phyloP scores from a whole-genome alignment of 73 alveolate species.

The Chromera velia region DNA sequence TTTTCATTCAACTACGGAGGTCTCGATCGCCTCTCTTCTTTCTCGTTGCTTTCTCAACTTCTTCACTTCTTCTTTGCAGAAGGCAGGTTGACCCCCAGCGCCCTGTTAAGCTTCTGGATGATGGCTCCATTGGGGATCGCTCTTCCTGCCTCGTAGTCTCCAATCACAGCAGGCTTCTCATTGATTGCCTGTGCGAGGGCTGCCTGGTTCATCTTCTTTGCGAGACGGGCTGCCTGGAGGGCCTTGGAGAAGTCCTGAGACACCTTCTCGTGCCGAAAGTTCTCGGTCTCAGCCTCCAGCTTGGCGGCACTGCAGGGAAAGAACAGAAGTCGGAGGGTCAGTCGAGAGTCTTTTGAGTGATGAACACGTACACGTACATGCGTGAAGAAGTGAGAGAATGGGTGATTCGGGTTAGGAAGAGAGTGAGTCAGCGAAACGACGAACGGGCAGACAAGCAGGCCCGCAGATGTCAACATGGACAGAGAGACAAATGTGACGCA shows the following conservation, averaged over 20 bases:
- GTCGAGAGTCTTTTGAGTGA: too few relatives aligned
- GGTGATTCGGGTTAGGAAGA: not conserved
- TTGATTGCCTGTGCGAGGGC: slow-evolving; percentile 75
- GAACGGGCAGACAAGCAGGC: too few relatives aligned
- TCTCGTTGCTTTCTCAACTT: too few relatives aligned
- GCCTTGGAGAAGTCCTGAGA: slow-evolving; percentile 65
- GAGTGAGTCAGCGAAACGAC: not conserved
- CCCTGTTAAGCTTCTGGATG: slow-evolving; percentile 65
- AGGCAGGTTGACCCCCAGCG: slow-evolving; percentile 63
- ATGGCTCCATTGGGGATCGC: slow-evolving; percentile 70
- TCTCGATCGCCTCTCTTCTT: too few relatives aligned
- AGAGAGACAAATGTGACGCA: too few relatives aligned
- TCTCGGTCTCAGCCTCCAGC: slow-evolving; percentile 55
- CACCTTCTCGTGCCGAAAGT: slow-evolving; percentile 64
- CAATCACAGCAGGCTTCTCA: slow-evolving; percentile 69
- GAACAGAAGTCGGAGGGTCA: slow-evolving; percentile 1
- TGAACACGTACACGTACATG: not conserved
- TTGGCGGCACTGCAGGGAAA: slow-evolving; percentile 1
- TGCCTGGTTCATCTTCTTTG: slow-evolving; percentile 69
- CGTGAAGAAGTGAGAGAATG: not conserved
- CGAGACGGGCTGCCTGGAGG: slow-evolving; percentile 68
- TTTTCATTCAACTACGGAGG: too few relatives aligned
- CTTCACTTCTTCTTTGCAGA: too few relatives aligned
- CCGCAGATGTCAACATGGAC: too few relatives aligned
- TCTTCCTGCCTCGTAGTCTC: slow-evolving; percentile 68